Base-by-base conservation (phyloP, 495 filamentous ascomycete genomes). In the Trypethelium eluteriae region DNA sequence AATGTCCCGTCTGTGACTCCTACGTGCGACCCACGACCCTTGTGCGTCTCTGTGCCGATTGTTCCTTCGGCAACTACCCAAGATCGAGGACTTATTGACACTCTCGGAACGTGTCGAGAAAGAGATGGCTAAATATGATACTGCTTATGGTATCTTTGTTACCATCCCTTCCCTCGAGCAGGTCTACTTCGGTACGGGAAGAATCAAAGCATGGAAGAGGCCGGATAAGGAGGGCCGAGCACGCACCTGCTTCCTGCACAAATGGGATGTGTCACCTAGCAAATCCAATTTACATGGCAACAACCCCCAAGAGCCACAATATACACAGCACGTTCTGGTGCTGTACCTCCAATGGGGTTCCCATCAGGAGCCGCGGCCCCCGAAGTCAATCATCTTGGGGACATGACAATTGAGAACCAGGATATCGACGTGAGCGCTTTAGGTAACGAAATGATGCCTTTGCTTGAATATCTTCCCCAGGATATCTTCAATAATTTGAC, bases 391-490 rank as follows among this genome's bases (percentile, higher is more conserved):
- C 36, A 65, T 39, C 74, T 73, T 53, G 81, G 78, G 69, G 84
- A 80, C 74, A 85, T 89, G 68, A 84, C 87, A 67, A 89, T 90
- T 67, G 85, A 89, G 71, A 87, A 81, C 66, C 86, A 88, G 64
- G 88, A 91, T 65, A 81, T 90, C 61, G 85, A 88, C 71, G 85
- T 89, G 81, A 78, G 77, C 25, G 71, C 75, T 18, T 75, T 84
- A 12, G 81, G 78, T 14, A 79, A 79, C 4, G 81, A 86, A 35
- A 86, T 88, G 75, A 77, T 88, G 62, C 85, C 86, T 3, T 90
- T 86, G 86, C 79, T 88, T 18, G 85, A 88, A 69, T 89, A 88
- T 69, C 77, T 87, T n/a, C 85, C 86, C 0, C 82, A 83, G 46
- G 85, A 88, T 70, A 80, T 87, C 65, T 75, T 86, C 61, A 83